Evolutionary conservation across 139 green algal genomes (phyloP).

Genomic region (Chlorella sp.): DNA sequence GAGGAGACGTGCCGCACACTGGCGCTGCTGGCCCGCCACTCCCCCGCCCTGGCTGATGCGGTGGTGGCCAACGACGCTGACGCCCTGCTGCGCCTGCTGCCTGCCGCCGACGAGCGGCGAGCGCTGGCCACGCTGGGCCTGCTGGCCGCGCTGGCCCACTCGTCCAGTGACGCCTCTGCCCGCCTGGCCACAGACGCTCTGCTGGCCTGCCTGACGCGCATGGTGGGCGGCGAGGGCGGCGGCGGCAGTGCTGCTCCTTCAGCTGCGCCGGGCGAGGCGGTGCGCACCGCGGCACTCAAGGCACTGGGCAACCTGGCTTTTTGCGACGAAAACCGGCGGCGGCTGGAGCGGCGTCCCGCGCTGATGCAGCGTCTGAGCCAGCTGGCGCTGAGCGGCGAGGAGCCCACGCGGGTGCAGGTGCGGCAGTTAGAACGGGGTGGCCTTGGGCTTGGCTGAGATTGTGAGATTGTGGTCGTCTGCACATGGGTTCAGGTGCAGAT

Average conservation of each 20-base stretch:
- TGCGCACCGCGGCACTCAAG: slow-evolving; percentile 64
- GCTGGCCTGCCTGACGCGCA: slow-evolving; percentile 21
- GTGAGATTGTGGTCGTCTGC: too few species aligned
- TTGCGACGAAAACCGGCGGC: slow-evolving; percentile 52
- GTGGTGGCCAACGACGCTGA: slow-evolving; percentile 36
- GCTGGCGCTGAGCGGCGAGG: slow-evolving; percentile 41
- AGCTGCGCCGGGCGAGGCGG: slow-evolving; percentile 17
- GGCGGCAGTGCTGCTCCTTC: background rate
- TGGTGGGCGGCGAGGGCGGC: slow-evolving; percentile 16
- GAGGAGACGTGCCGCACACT: slow-evolving; percentile 69
- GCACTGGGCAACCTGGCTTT: slow-evolving; percentile 76
- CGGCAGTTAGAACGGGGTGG: too few species aligned
- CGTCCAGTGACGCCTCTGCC: slow-evolving; percentile 32
- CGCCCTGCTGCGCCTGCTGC: slow-evolving; percentile 58
- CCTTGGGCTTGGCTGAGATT: too few species aligned
- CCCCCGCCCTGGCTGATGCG: slow-evolving; percentile 25
- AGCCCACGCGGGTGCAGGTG: slow-evolving; percentile 15
- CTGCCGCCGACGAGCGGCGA: slow-evolving; percentile 31
- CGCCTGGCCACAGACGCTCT: slow-evolving; percentile 52
- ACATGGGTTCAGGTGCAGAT: too few species aligned
- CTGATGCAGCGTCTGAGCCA: slow-evolving; percentile 59
- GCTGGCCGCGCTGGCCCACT: slow-evolving; percentile 48
- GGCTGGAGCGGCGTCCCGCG: slow-evolving; percentile 35
- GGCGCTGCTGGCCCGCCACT: slow-evolving; percentile 34
- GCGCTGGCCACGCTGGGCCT: slow-evolving; percentile 50